A percentile compares a stretch with the other conserved stretches of the same genome.
Conservation (phyloP, 345 rosid genomes). For the Lenwebbia sp. region DNA sequence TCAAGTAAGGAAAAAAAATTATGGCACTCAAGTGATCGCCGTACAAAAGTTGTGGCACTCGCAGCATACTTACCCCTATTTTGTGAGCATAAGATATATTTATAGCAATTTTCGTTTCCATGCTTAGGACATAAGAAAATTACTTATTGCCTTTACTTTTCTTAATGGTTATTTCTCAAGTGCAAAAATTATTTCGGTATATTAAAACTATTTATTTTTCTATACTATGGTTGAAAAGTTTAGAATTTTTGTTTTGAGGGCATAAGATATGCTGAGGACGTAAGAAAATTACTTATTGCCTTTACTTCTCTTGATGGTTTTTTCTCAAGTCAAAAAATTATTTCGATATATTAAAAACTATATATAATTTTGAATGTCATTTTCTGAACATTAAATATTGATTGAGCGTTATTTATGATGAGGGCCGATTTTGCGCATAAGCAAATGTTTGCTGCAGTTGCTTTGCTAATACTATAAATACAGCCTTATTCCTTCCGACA, state of each 20-base stretch:
- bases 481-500: not conserved
- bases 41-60: too few relatives aligned
- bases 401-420: not conserved
- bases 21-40: too few relatives aligned
- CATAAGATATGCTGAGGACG: not conserved
- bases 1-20: too few relatives aligned
- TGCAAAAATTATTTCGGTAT: not conserved
- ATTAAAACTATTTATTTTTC: not conserved
- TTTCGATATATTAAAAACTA: too few relatives aligned
- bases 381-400: fast-evolving
- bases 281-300: not conserved
- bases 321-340: not conserved
- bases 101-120: not conserved
- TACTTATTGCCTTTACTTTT: not conserved
- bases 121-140: not conserved
- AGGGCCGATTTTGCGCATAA: not conserved
- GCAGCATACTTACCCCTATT: too few relatives aligned
- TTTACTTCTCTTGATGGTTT: not conserved
- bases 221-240: too few relatives aligned
- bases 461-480: not conserved
- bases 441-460: not conserved
- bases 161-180: too few relatives aligned
- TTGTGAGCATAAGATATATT: not conserved
- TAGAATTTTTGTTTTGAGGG: not conserved
- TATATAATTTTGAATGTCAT: not conserved